A percentile compares a stretch with the other conserved stretches of the same genome.
phyloP scores from a whole-genome alignment of 352 stramenopile genomes.

The Ophiocytium majus region DNA sequence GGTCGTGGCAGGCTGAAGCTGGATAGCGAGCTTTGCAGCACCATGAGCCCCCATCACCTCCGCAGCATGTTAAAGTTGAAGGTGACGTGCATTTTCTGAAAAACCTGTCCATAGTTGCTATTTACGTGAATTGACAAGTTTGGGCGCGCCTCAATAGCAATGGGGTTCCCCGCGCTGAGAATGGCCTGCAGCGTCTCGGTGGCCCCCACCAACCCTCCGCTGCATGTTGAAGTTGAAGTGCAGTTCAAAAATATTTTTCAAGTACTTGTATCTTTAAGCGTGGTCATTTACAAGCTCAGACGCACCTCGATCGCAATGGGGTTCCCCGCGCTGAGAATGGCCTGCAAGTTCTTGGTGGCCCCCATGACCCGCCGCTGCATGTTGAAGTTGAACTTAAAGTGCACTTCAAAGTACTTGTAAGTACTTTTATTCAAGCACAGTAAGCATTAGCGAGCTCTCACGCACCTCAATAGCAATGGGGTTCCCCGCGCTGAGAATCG shows the following conservation, averaged over 20 bases:
- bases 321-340: constrained; percentile 28
- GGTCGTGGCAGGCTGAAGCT: too few species aligned
- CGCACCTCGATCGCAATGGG: constrained; percentile 28
- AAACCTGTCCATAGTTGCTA: too few species aligned
- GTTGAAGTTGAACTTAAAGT: too few species aligned
- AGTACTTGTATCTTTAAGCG: too few species aligned
- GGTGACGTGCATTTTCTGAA: too few species aligned
- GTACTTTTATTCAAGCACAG: too few species aligned
- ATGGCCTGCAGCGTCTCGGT: constrained; percentile 40
- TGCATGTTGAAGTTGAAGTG: constrained; percentile 40
- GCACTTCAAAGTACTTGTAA: too few species aligned
- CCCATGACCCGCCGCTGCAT: constrained; percentile 39
- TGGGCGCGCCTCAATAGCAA: constrained; percentile 16
- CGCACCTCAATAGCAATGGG: constrained; percentile 35
- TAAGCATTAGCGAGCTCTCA: too few species aligned
- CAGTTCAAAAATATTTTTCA: too few species aligned
- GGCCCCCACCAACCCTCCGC: constrained; percentile 31
- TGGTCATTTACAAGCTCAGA: too few species aligned
- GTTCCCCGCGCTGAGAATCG: constrained; percentile 37
- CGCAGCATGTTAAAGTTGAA: constrained; percentile 33
- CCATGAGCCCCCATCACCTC: constrained; percentile 29
- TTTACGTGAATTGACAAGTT: too few species aligned
- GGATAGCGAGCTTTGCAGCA: too few species aligned
- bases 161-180: constrained; percentile 23
- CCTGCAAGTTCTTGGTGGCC: constrained; percentile 35